phyloP scores from a whole-genome alignment of 2,329 filamentous ascomycete genomes.

The Ophiostoma australiae region DNA sequence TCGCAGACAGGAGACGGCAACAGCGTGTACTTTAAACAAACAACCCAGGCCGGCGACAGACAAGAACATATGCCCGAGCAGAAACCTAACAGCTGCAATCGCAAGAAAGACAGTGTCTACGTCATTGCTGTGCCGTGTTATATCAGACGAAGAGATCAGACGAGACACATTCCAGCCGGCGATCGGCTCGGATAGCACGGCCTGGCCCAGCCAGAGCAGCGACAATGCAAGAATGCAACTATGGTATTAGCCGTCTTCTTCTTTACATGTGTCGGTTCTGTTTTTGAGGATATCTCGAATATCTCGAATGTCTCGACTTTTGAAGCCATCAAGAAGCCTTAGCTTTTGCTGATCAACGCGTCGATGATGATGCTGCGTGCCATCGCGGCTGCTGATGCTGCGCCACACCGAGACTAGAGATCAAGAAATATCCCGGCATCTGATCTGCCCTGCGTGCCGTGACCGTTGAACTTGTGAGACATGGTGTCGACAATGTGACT shows the following conservation, averaged over 20 bases:
- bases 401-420: background rate
- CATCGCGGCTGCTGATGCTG: background rate
- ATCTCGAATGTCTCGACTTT: too few relatives aligned
- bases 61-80: too few relatives aligned
- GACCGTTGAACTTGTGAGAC: constrained; percentile 2
- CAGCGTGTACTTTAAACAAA: too few relatives aligned
- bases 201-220: background rate
- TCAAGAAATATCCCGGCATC: background rate
- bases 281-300: too few relatives aligned
- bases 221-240: background rate
- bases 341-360: background rate
- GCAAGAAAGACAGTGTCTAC: background rate
- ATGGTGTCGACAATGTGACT: background rate
- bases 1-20: too few relatives aligned
- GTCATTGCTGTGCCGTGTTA: background rate
- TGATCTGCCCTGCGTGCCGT: background rate
- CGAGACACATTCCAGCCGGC: background rate
- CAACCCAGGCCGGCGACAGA: too few relatives aligned
- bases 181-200: background rate
- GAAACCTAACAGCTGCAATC: too few relatives aligned
- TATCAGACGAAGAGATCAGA: background rate
- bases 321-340: too few relatives aligned
- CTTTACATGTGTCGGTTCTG: too few relatives aligned
- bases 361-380: background rate
- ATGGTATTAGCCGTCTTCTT: too few relatives aligned